Conservation (phyloP, 352 stramenopile genomes). For the Salisapilia sapeloensis region DNA sequence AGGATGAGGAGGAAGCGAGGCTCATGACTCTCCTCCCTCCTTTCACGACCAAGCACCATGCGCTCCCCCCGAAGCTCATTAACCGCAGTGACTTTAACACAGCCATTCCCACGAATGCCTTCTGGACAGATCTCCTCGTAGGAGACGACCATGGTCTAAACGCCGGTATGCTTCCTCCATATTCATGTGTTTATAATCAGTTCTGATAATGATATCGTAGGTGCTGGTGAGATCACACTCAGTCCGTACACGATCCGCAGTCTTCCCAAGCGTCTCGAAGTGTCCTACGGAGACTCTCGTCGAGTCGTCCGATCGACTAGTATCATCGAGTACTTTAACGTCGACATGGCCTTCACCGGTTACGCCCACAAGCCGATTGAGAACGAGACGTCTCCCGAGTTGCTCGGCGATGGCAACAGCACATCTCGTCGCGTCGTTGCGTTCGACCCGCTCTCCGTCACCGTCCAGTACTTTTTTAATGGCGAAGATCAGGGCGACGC, state of each 20-base stretch:
- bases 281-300: constrained; percentile 71
- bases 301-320: constrained; percentile 33
- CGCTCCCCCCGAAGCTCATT: constrained; percentile 40
- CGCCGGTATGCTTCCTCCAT: background rate
- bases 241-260: constrained; percentile 71
- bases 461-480: constrained; percentile 39
- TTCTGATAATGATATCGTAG: constrained; percentile 10
- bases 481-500: constrained; percentile 7
- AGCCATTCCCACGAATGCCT: constrained; percentile 75
- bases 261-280: constrained; percentile 42
- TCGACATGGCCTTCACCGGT: constrained; percentile 49
- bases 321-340: constrained; percentile 71
- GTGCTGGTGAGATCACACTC: constrained; percentile 54
- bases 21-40: constrained; percentile 39
- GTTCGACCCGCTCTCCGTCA: constrained; percentile 53
- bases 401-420: constrained; percentile 49
- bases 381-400: constrained; percentile 5
- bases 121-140: constrained; percentile 82
- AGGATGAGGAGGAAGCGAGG: constrained; percentile 14
- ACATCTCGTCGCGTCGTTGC: constrained; percentile 32
- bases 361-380: constrained; percentile 20
- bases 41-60: constrained; percentile 30
- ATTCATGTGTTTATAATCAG: background rate
- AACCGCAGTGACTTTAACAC: constrained; percentile 17
- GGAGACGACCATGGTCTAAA: constrained; percentile 57